Percentiles rank a stretch among this genome's conserved stretches.
Conservation (phyloP, 495 filamentous ascomycete species). For the Trichoderma gamsii region DNA sequence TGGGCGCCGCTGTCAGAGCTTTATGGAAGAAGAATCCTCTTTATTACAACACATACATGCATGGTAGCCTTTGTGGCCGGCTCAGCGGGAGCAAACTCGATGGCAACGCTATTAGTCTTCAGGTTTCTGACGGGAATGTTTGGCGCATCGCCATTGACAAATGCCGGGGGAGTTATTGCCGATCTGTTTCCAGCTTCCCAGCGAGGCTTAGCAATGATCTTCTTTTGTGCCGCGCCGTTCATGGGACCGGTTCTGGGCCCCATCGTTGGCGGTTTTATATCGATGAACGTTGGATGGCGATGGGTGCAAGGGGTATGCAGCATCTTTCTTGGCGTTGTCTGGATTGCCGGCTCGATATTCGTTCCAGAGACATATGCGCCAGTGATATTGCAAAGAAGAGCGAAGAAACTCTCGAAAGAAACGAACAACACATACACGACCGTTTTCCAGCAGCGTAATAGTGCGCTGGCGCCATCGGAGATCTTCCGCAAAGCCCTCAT, state of each 20-base stretch:
- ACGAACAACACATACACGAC: constrained; percentile 51
- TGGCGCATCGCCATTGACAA: constrained; percentile 69
- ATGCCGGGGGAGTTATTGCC: constrained; percentile 71
- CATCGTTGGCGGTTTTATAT: constrained; percentile 56
- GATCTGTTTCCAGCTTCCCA: constrained; percentile 67
- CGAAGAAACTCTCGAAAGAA: constrained; percentile 51
- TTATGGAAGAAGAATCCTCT: constrained; percentile 56
- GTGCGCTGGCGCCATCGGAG: constrained; percentile 28
- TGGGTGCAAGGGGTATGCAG: constrained; percentile 46
- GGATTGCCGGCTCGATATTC: constrained; percentile 49
- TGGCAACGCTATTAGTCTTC: constrained; percentile 60
- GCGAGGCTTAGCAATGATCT: constrained; percentile 63
- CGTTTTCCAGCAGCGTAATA: constrained; percentile 36
- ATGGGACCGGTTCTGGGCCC: constrained; percentile 52
- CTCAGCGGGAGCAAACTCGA: constrained; percentile 50
- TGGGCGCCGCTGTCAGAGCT: constrained; percentile 41
- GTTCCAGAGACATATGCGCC: constrained; percentile 70
- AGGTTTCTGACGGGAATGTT: constrained; percentile 72
- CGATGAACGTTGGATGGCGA: constrained; percentile 49
- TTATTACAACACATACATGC: constrained; percentile 46
- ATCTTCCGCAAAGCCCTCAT: constrained; percentile 40
- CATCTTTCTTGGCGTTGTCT: constrained; percentile 49
- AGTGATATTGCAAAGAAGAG: constrained; percentile 58
- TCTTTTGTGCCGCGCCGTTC: constrained; percentile 46
- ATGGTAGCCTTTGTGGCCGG: constrained; percentile 48